These are phyloP conservation scores for Alternaria panax DNA, from an alignment of 2,329 filamentous ascomycete genomes.

Conservation along the genomic window DNA sequence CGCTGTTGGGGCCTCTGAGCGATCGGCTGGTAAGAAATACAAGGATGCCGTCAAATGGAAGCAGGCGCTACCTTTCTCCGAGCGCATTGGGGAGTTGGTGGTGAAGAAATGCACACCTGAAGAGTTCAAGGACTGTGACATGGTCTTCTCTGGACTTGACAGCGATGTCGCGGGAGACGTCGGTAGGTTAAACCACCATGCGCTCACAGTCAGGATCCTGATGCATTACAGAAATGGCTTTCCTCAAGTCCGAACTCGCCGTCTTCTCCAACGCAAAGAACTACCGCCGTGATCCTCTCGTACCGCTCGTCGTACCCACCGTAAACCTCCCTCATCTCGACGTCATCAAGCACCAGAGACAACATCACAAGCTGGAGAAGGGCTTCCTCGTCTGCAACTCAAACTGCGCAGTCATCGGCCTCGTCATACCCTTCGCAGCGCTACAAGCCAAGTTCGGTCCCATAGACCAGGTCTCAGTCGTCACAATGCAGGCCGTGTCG, in stretches of 20 bases:
- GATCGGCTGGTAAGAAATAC: conserved; percentile 93
- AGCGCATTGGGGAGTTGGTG: conserved; percentile 76
- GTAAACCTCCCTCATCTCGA: conserved; percentile 90
- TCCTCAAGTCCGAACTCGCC: conserved; percentile 84
- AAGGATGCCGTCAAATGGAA: conserved; percentile 95
- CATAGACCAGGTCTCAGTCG: conserved; percentile 78
- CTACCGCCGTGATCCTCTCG: conserved; percentile 87
- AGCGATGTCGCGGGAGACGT: conserved; percentile 91
- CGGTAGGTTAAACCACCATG: conserved; percentile 62
- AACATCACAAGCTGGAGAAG: conserved; percentile 74
- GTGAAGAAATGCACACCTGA: conserved; percentile 84
- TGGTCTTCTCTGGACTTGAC: conserved; percentile 93
- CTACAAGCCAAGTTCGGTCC: conserved; percentile 86
- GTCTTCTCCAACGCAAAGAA: conserved; percentile 99
- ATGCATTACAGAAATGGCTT: conserved; percentile 73
- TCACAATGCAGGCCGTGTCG: conserved; percentile 94
- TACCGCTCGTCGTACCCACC: conserved; percentile 92
- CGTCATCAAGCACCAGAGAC: conserved; percentile 87
- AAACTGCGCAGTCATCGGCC: conserved; percentile 95
- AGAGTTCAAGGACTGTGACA: conserved; percentile 87
- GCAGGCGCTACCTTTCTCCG: conserved; percentile 82
- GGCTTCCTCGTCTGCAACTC: conserved; percentile 98
- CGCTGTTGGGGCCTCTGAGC: conserved; percentile 86
- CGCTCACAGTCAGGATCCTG: background rate
- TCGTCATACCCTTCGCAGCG: conserved; percentile 93